These are phyloP conservation scores for Colletotrichum phormii DNA, from an alignment of 2,329 filamentous ascomycete genomes.

Conservation along the genomic window DNA sequence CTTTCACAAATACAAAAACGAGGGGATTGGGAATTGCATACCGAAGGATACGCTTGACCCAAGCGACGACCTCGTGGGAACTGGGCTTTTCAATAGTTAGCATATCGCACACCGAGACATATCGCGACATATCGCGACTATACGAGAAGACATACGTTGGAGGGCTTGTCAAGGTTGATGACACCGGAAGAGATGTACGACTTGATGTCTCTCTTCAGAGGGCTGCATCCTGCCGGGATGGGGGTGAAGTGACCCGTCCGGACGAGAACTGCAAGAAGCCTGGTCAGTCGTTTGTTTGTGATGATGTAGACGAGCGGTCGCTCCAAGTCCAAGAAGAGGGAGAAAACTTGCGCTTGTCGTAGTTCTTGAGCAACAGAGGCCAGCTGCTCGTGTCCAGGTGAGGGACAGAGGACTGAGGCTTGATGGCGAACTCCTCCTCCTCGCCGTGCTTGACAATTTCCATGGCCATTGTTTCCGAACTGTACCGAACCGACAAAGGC, in stretches of 20 bases:
- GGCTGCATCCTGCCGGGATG: constrained; percentile 91
- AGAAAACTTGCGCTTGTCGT: constrained; percentile 80
- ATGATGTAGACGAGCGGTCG: constrained; percentile 30
- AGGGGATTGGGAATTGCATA: constrained; percentile 52
- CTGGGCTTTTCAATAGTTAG: constrained; percentile 31
- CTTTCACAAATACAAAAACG: not conserved
- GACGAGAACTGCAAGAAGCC: constrained; percentile 75
- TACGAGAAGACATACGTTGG: constrained; percentile 30
- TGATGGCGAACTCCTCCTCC: constrained; percentile 86
- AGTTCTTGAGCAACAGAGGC: constrained; percentile 96
- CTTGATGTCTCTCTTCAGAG: constrained; percentile 94
- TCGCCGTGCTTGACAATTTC: constrained; percentile 57
- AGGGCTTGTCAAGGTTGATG: constrained; percentile 90
- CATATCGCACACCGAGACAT: not conserved
- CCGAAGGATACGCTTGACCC: constrained; percentile 98
- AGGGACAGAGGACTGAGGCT: constrained; percentile 86
- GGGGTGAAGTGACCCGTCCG: constrained; percentile 97
- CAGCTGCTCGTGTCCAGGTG: constrained; percentile 87
- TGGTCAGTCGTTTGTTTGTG: constrained; percentile 39
- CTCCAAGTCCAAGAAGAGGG: constrained; percentile 18
- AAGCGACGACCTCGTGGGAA: constrained; percentile 98
- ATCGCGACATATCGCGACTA: not conserved
- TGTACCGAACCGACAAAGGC: constrained; percentile 15
- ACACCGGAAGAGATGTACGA: constrained; percentile 97
- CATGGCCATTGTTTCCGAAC: constrained; percentile 55